These are phyloP conservation scores for Fremontodendron californicum DNA, from an alignment of 345 rosid genomes.

Conservation along the genomic window DNA sequence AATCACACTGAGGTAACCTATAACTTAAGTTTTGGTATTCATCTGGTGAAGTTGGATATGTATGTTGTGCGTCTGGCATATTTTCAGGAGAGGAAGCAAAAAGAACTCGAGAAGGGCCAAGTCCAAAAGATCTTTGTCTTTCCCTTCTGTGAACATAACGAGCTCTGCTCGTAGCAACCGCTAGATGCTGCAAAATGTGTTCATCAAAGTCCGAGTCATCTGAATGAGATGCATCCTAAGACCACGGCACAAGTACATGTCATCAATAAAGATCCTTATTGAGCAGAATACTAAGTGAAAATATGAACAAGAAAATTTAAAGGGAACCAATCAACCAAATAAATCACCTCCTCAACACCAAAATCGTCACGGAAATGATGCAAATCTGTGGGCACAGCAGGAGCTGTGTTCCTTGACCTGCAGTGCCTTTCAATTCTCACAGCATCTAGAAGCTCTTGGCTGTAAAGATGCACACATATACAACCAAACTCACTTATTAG, in stretches of 20 bases:
- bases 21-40: slow-evolving; percentile 24
- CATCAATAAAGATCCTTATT: not conserved
- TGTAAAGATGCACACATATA: slow-evolving; percentile 20
- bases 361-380: slow-evolving; percentile 33
- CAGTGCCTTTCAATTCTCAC: slow-evolving; percentile 52
- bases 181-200: slow-evolving; percentile 56
- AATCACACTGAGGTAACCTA: slow-evolving; percentile 28
- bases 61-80: slow-evolving; percentile 15
- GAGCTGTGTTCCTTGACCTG: slow-evolving; percentile 41
- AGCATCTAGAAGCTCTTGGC: slow-evolving; percentile 84
- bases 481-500: slow-evolving; percentile 4
- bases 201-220: slow-evolving; percentile 62
- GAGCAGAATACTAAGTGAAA: not conserved
- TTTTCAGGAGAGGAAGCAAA: slow-evolving; percentile 29
- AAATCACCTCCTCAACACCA: slow-evolving; percentile 50
- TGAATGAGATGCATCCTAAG: slow-evolving; percentile 49
- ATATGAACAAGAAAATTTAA: not conserved
- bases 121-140: slow-evolving; percentile 37
- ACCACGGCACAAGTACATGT: not conserved
- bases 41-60: slow-evolving; percentile 18
- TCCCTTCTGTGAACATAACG: slow-evolving; percentile 54
- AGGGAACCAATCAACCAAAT: slow-evolving; percentile 19
- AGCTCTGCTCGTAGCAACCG: slow-evolving; percentile 52
- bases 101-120: slow-evolving; percentile 32
- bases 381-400: slow-evolving; percentile 27